Conservation (phyloP, 108 stramenopile species). For the Phaeodactylum tricornutum region DNA sequence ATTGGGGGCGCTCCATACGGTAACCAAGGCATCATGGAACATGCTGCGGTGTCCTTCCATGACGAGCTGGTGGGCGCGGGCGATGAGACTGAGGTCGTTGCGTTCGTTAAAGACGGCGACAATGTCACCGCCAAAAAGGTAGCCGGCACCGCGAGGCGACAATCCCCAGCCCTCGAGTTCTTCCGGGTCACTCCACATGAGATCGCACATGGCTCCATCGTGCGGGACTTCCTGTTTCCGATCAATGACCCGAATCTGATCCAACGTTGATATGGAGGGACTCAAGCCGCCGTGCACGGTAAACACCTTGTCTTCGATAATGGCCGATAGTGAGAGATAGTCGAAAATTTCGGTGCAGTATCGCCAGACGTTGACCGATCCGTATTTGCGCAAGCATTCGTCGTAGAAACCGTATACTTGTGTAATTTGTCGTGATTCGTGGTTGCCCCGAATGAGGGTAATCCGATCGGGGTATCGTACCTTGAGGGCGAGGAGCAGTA, state of each 20-base stretch:
- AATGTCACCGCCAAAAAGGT: constrained; percentile 95
- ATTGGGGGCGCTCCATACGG: constrained; percentile 99
- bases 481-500: constrained; percentile 92
- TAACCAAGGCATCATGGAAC: constrained; percentile 93
- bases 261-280: constrained; percentile 90
- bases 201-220: constrained; percentile 99
- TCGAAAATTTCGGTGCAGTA: constrained; percentile 99
- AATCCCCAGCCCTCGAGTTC: constrained; percentile 97
- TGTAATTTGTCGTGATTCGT: constrained; percentile 94
- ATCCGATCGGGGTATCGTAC: constrained; percentile 97
- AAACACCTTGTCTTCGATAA: constrained; percentile 96
- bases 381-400: constrained; percentile 97
- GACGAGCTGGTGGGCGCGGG: constrained; percentile 95
- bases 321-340: constrained; percentile 84
- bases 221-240: constrained; percentile 98
- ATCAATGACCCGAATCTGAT: constrained; percentile 98
- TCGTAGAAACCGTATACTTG: constrained; percentile 99
- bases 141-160: constrained; percentile 96
- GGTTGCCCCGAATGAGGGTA: constrained; percentile 97
- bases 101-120: constrained; percentile 94
- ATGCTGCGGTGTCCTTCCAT: constrained; percentile 97
- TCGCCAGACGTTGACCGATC: constrained; percentile 96
- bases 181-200: constrained; percentile 98
- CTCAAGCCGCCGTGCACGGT: constrained; percentile 95
- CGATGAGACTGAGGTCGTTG: constrained; percentile 89